phyloP scores from a whole-genome alignment of 805 yeast genomes.

The Soucietia sequanensis region DNA sequence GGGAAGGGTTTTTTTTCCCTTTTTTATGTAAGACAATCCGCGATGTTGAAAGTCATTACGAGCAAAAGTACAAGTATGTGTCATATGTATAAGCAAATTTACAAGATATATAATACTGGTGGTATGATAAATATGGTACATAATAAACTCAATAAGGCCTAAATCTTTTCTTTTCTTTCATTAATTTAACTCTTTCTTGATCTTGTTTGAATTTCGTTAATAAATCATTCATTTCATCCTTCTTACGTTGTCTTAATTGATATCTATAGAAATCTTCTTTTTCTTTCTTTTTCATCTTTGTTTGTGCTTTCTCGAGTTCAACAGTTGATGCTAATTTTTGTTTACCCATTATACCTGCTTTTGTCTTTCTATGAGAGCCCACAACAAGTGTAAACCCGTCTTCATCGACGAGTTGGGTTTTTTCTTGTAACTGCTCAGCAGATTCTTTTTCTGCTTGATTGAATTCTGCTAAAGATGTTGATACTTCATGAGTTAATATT shows the following conservation, averaged over 20 bases:
- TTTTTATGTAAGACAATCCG: too few relatives aligned
- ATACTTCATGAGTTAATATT: constrained; percentile 53
- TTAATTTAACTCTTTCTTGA: constrained; percentile 75
- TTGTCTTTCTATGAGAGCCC: constrained; percentile 79
- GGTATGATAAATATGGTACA: constrained; percentile 1
- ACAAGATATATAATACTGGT: neutral
- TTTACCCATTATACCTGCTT: constrained; percentile 66
- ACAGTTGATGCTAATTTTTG: constrained; percentile 39
- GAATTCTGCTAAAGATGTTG: constrained; percentile 63
- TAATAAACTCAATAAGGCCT: constrained; percentile 76
- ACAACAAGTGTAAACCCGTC: constrained; percentile 94
- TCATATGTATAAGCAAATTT: neutral
- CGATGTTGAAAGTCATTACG: neutral
- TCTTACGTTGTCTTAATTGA: constrained; percentile 92
- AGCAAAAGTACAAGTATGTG: too few relatives aligned
- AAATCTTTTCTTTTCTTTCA: constrained; percentile 81
- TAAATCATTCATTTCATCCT: constrained; percentile 86
- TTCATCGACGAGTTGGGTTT: constrained; percentile 72
- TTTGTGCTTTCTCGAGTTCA: constrained; percentile 35
- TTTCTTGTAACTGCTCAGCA: constrained; percentile 51
- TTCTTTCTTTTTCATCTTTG: constrained; percentile 67
- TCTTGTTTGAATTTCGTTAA: constrained; percentile 83
- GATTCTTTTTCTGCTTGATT: constrained; percentile 67
- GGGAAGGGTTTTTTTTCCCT: too few relatives aligned
- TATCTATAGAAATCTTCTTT: constrained; percentile 92